Conservation (phyloP, 208 protist species). For the Trypanosoma cruzi region DNA sequence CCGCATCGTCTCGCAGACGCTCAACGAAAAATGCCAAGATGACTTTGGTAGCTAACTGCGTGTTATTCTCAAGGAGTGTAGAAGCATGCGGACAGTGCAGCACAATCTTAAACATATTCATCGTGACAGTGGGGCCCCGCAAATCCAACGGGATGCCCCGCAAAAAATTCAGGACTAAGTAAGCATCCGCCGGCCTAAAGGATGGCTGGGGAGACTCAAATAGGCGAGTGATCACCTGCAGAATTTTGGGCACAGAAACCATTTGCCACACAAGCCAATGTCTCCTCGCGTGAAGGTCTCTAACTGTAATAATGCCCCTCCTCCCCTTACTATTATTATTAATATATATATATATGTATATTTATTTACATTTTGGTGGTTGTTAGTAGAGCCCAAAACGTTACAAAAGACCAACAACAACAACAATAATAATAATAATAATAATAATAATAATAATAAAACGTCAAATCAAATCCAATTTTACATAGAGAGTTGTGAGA, state of each 20-base stretch:
- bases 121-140: conserved; percentile 10
- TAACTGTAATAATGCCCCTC: neutral
- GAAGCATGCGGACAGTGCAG: conserved; percentile 21
- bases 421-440: conserved; percentile 16
- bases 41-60: neutral
- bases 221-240: conserved; percentile 17
- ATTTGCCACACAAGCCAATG: conserved; percentile 9
- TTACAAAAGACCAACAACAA: neutral
- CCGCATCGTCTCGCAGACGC: neutral
- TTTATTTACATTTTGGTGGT: neutral
- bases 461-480: neutral
- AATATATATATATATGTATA: no score
- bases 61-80: conserved; percentile 6
- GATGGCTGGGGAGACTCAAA: conserved; percentile 16
- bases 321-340: neutral
- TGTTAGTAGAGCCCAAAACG: neutral
- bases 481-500: neutral
- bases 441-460: neutral
- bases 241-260: conserved; percentile 26
- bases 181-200: conserved; percentile 16
- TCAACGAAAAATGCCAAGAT: conserved; percentile 12
- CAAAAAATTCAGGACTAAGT: conserved; percentile 1
- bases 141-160: neutral
- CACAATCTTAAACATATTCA: conserved; percentile 26
- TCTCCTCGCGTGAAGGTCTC: neutral